Evolutionary conservation across 257 asterid species (phyloP).

Genomic region (Dorcoceras hygrometricum): DNA sequence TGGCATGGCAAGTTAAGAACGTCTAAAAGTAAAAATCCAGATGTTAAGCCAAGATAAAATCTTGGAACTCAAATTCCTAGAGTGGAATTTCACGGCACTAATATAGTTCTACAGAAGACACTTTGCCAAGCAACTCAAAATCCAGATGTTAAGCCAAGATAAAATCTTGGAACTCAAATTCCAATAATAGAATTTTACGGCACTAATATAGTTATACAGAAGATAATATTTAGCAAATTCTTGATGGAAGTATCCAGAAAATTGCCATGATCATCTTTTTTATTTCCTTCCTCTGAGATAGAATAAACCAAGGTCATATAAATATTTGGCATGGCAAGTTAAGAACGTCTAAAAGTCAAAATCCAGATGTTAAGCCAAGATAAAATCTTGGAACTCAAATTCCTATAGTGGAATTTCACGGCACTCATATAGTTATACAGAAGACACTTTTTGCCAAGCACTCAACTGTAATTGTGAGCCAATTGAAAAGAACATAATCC

Average conservation of each 20-base stretch:
- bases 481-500: not conserved
- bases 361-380: slow-evolving; percentile 7
- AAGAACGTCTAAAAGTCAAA: slow-evolving; percentile 5
- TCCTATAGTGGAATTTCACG: not conserved
- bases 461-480: not conserved
- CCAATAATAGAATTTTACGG: not conserved
- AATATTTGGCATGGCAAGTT: slow-evolving; percentile 8
- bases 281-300: slow-evolving; percentile 60
- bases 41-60: not conserved
- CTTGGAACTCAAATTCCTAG: slow-evolving; percentile 8
- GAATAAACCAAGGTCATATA: slow-evolving; percentile 15
- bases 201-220: not conserved
- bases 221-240: slow-evolving; percentile 34
- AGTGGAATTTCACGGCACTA: slow-evolving; percentile 4
- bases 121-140: not conserved
- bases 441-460: not conserved
- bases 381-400: slow-evolving; percentile 8
- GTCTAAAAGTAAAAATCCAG: slow-evolving; percentile 2
- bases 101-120: not conserved
- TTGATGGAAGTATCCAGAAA: slow-evolving; percentile 28
- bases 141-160: slow-evolving; percentile 5
- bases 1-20: slow-evolving; percentile 9
- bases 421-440: not conserved
- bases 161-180: slow-evolving; percentile 8
- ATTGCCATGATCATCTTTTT: slow-evolving; percentile 39